Evolutionary conservation across 345 rosid species (phyloP), one percentile per base, ranked within the genome.

Genomic region (Hibiscus tridactylites): DNA sequence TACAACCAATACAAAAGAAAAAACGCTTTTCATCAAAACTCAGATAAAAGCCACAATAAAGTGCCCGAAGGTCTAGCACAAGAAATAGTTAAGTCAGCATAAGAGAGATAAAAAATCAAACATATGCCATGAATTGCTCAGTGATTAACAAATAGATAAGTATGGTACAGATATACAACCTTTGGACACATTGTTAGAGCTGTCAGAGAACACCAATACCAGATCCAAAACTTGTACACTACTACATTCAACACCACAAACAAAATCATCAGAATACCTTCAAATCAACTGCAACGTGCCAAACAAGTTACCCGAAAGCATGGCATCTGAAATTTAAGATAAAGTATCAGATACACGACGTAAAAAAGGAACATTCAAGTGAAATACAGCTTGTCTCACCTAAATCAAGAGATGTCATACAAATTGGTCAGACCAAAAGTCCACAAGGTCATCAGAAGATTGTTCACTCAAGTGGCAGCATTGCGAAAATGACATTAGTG

Each of bases 271-370:
- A 65, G 70, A 56, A 49, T 72, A 84, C 83, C 85, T 82, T 72
- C 65, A 65, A 66, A 65, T 66, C 24, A 65, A 77, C 64, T 12
- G 17, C 59, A 76, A 81, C 77, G 70, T 72, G 77, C 79, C 79
- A 75, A 24, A 15, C 76, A 77, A 78, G 61, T 77, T 79, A 72
- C 56, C 76, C 49, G 21, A 76, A 70, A 78, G 65, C 28, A 71
- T 62, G 65, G 77, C 80, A 84, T 74, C 91, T 85, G 91, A 21
- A 72, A 79, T 68, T 35, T 17, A 53, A 42, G 72, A 79, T 21
- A 13, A 49, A 35, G 28, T 24, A 70, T 80, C 58, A 77, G 68
- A 65, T n/a, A 54, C 46, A 17, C 39, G 47, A 6, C 11, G 24
- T 39, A 37, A 31, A 52, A 71, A 3, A 63, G 15, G 26, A 31